Conservation (phyloP, 768 basidiomycete species). For the Hygrophoropsis aurantiaca region DNA sequence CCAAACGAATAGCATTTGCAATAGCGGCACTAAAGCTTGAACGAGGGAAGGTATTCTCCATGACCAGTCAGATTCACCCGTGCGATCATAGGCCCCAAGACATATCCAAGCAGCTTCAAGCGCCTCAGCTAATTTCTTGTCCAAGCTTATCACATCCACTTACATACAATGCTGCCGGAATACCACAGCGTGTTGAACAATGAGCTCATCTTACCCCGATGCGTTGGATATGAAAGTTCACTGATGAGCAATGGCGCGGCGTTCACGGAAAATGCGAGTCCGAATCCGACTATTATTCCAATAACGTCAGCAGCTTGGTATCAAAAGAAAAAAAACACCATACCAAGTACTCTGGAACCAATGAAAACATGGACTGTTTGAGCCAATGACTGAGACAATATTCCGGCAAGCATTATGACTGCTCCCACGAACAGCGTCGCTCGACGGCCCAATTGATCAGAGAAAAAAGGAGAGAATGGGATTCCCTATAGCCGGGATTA, state of each 20-base stretch:
- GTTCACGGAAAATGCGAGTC: conserved; percentile 60
- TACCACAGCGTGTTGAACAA: conserved; percentile 78
- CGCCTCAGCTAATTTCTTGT: not conserved
- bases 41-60: conserved; percentile 68
- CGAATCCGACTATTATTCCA: conserved; percentile 55
- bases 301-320: not conserved
- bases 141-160: not conserved
- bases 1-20: conserved; percentile 59
- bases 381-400: conserved; percentile 52
- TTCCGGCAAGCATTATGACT: conserved; percentile 63
- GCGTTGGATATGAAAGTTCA: conserved; percentile 71
- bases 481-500: conserved; percentile 40
- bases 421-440: conserved; percentile 60
- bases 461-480: conserved; percentile 59
- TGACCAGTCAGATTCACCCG: conserved; percentile 45
- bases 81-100: conserved; percentile 40
- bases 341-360: conserved; percentile 47
- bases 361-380: conserved; percentile 51
- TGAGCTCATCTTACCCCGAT: conserved; percentile 59
- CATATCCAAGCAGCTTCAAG: conserved; percentile 45
- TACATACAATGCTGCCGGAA: conserved; percentile 62
- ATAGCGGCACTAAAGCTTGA: conserved; percentile 56
- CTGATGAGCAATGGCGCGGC: conserved; percentile 64
- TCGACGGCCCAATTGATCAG: conserved; percentile 64
- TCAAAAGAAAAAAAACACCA: not conserved